phyloP scores from a whole-genome alignment of 1,139 yeast species.

The Debaryomyces robertsiae region DNA sequence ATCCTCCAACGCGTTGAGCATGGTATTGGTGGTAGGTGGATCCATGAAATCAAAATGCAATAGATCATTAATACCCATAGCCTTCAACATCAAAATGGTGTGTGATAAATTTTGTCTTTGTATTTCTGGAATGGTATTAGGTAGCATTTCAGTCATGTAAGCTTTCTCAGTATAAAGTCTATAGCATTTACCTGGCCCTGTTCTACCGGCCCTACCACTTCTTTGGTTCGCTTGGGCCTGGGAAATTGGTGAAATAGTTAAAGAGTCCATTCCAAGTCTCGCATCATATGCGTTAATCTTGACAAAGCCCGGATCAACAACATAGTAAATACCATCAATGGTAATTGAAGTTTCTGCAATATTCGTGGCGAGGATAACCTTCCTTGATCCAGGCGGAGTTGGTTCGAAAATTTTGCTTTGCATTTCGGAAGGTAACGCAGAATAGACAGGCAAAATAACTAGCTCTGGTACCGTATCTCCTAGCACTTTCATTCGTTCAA shows the following conservation, averaged over 20 bases:
- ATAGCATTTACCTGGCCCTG: conserved; percentile 83
- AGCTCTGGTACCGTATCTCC: conserved; percentile 68
- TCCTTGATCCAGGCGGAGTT: conserved; percentile 68
- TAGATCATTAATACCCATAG: conserved; percentile 90
- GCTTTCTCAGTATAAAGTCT: conserved; percentile 73
- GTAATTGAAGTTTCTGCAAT: conserved; percentile 84
- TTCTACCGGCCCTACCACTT: conserved; percentile 85
- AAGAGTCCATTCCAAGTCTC: conserved; percentile 74
- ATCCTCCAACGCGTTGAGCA: conserved; percentile 81
- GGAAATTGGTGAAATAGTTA: conserved; percentile 72
- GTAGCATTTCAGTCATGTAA: conserved; percentile 73
- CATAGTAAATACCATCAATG: conserved; percentile 76
- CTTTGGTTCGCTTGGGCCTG: conserved; percentile 85
- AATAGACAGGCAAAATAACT: conserved; percentile 83
- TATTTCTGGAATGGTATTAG: conserved; percentile 87
- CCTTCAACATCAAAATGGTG: conserved; percentile 86
- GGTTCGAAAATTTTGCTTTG: conserved; percentile 75
- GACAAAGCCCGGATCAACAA: conserved; percentile 80
- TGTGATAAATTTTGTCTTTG: conserved; percentile 86
- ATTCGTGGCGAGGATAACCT: conserved; percentile 76
- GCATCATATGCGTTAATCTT: conserved; percentile 78
- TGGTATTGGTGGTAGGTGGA: conserved; percentile 79
- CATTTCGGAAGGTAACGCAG: conserved; percentile 74
- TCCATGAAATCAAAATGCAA: conserved; percentile 90
- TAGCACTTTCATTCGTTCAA: conserved; percentile 64